Evolutionary conservation across 345 rosid species (phyloP).

Genomic region (Camelina hispida): DNA sequence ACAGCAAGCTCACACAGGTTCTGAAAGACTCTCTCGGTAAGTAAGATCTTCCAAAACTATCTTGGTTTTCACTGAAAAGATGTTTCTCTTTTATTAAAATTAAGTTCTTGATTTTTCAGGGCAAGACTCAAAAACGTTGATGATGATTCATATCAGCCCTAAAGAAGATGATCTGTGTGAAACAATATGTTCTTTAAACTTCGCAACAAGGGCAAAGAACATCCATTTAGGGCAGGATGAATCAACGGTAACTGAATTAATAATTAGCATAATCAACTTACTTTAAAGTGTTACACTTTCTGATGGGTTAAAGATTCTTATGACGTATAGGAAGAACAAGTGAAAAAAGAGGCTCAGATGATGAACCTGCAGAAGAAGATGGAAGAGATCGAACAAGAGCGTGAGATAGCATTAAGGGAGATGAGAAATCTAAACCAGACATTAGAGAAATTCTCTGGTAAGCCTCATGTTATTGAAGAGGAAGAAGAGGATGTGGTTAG

Average conservation of each 20-base stretch:
- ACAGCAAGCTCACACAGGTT: slow-evolving; percentile 85
- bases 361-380: slow-evolving; percentile 55
- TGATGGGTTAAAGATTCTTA: neutral
- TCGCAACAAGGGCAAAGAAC: slow-evolving; percentile 70
- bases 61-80: neutral
- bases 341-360: slow-evolving; percentile 57
- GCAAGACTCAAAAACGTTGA: slow-evolving; percentile 77
- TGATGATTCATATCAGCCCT: slow-evolving; percentile 86
- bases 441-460: slow-evolving; percentile 53
- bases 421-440: slow-evolving; percentile 50
- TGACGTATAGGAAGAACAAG: slow-evolving; percentile 56
- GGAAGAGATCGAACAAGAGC: slow-evolving; percentile 59
- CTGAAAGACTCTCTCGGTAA: slow-evolving; percentile 87
- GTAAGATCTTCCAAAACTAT: neutral
- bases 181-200: slow-evolving; percentile 76
- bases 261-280: slow-evolving; percentile 31
- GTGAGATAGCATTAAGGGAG: slow-evolving; percentile 45
- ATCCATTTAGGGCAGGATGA: slow-evolving; percentile 63
- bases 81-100: neutral
- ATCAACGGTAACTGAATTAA: slow-evolving; percentile 49
- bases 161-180: slow-evolving; percentile 85
- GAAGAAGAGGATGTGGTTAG: slow-evolving; percentile 38
- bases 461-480: slow-evolving; percentile 42
- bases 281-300: slow-evolving; percentile 29
- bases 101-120: slow-evolving; percentile 50